phyloP scores from a whole-genome alignment of 2,329 filamentous ascomycete species.

The Cladosporium velox region DNA sequence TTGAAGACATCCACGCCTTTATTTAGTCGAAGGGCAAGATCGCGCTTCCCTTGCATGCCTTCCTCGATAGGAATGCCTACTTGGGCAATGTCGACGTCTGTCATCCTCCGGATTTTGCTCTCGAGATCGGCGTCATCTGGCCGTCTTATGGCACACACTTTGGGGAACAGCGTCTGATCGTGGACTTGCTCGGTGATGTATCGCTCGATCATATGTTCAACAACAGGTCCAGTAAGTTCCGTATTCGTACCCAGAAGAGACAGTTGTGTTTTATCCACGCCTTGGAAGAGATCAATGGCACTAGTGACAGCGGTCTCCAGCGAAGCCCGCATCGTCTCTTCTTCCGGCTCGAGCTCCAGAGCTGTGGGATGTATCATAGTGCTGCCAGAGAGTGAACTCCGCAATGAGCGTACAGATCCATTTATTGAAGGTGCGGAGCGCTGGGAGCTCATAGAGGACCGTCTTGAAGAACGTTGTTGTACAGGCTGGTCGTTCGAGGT shows the following conservation, averaged over 20 bases:
- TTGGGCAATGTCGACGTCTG: slow-evolving; percentile 90
- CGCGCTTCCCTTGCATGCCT: slow-evolving; percentile 74
- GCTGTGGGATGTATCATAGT: slow-evolving; percentile 53
- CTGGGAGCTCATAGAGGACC: slow-evolving; percentile 40
- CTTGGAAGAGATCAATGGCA: slow-evolving; percentile 93
- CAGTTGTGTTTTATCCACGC: slow-evolving; percentile 92
- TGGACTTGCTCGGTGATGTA: slow-evolving; percentile 94
- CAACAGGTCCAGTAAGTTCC: slow-evolving; percentile 84
- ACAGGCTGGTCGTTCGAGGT: slow-evolving; percentile 82
- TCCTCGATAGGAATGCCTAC: slow-evolving; percentile 85
- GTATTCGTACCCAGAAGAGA: slow-evolving; percentile 90
- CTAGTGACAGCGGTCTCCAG: slow-evolving; percentile 89
- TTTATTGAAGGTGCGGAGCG: slow-evolving; percentile 37
- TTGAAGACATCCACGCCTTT: slow-evolving; percentile 86
- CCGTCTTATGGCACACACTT: slow-evolving; percentile 74
- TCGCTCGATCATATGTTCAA: slow-evolving; percentile 91
- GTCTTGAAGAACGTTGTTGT: slow-evolving; percentile 30
- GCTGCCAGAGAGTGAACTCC: slow-evolving; percentile 40
- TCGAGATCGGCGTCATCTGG: slow-evolving; percentile 86
- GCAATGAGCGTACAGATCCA: slow-evolving; percentile 38
- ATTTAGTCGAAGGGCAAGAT: slow-evolving; percentile 73
- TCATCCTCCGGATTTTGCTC: slow-evolving; percentile 87
- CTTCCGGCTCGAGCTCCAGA: slow-evolving; percentile 78
- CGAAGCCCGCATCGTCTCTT: slow-evolving; percentile 83
- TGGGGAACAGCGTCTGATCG: slow-evolving; percentile 77